Conservation (phyloP, 164 flowering plant genomes). For the Euptelea pleiosperma region DNA sequence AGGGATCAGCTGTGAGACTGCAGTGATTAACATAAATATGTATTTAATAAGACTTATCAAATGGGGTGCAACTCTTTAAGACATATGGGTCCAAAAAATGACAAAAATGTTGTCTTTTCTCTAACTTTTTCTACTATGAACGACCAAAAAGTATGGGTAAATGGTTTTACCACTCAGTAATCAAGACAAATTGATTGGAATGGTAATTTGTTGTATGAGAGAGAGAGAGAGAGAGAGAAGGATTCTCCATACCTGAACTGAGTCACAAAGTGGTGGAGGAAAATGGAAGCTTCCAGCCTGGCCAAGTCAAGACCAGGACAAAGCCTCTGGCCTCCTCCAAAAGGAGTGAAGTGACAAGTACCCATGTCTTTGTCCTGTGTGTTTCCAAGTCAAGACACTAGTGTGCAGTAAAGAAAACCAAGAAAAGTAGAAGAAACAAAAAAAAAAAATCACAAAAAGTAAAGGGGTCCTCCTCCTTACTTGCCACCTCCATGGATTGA, state of each 20-base stretch:
- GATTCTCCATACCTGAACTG: constrained; percentile 54
- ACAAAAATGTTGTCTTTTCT: too few relatives aligned
- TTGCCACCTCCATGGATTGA: constrained; percentile 98
- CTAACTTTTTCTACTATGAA: too few relatives aligned
- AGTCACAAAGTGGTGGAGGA: constrained; percentile 85
- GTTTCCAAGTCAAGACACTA: background rate
- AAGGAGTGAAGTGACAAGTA: constrained; percentile 69
- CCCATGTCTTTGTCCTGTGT: constrained; percentile 59
- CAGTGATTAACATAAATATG: too few relatives aligned
- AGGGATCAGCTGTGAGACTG: too few relatives aligned
- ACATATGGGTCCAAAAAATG: too few relatives aligned
- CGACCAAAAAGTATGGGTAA: too few relatives aligned
- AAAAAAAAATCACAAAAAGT: background rate
- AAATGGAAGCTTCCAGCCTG: constrained; percentile 87
- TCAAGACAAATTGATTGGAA: too few relatives aligned
- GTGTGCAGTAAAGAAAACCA: too few relatives aligned
- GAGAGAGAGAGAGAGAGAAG: background rate
- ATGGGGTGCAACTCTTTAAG: too few relatives aligned
- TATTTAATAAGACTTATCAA: too few relatives aligned
- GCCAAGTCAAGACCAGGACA: constrained; percentile 95
- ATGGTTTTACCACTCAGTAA: too few relatives aligned
- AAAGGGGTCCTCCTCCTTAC: constrained; percentile 44
- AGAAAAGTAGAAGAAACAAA: background rate
- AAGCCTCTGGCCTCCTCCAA: constrained; percentile 95
- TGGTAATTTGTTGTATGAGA: too few relatives aligned